Base-by-base conservation (phyloP, 2,329 filamentous ascomycete genomes). In the Verruconis gallopava region DNA sequence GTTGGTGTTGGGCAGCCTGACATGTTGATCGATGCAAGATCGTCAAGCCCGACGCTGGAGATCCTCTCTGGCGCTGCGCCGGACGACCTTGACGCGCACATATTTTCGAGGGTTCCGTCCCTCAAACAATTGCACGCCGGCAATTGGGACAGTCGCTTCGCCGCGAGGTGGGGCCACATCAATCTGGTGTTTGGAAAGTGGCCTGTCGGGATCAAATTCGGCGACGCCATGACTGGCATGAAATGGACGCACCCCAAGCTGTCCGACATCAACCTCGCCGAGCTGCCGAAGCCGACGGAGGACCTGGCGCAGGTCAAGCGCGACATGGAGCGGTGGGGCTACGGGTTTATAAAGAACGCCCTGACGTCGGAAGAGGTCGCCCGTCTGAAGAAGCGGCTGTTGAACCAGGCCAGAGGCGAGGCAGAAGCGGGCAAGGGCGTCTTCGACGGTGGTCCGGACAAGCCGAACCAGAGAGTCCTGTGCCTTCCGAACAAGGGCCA, bases 231-330 rank as follows among this genome's bases (percentile, higher is more conserved):
- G 9, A 30, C 25, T 9, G 25, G 25, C 25, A 30, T n/a, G n/a
- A 30, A 30, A n/a, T 30, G 25, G 25, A 30, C 25, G 6, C 25
- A 30, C 25, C 25, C 25, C 25, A 30, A 30, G 25, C 25, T 30
- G n/a, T 30, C 25, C n/a, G n/a, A 30, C 25, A 30, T 30, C 25
- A 30, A 30, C 25, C 6, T 30, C 9, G 25, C 6, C n/a, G 25
- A 36, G 15, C 21, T 40, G 11, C 38, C 38, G 14, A 9, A 37
- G 38, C 51, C 53, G 12, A 55, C 54, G 6, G 49, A 50, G 33
- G 53, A 56, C 36, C 47, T 56, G 38, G 51, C 50, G 15, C 52
- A 55, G 40, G 49, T 54, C 13, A 54, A 51, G 41, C 33, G 38
- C 3, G 51, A 57, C 28, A 37, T 57, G 13, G 42, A 43, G 11